Evolutionary conservation across 805 yeast genomes (phyloP).

Genomic region (Suhomyces canberraensis): DNA sequence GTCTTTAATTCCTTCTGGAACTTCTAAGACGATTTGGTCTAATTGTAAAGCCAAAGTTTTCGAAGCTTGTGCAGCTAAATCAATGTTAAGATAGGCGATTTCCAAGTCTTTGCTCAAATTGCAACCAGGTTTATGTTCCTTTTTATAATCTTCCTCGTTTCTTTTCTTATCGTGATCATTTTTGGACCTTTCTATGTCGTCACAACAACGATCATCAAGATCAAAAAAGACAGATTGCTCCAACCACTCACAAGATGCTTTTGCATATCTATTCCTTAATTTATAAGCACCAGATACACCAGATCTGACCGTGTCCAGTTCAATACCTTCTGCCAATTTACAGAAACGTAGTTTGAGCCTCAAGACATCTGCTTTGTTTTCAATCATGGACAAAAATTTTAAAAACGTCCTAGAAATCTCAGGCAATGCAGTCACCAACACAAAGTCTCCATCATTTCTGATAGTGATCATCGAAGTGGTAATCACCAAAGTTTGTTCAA

Average conservation of each 20-base stretch:
- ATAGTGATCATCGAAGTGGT: constrained; percentile 37
- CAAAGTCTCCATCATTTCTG: constrained; percentile 35
- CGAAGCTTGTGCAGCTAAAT: constrained; percentile 63
- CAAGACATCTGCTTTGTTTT: constrained; percentile 26
- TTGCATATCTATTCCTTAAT: constrained; percentile 47
- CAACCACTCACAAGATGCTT: constrained; percentile 50
- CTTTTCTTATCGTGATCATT: not conserved
- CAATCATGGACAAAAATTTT: constrained; percentile 26
- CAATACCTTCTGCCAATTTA: constrained; percentile 34
- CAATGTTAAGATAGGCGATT: constrained; percentile 47
- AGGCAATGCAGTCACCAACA: constrained; percentile 31
- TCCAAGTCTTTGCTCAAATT: constrained; percentile 21
- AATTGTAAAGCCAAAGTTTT: constrained; percentile 55
- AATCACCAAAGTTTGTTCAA: constrained; percentile 50
- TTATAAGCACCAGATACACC: constrained; percentile 45
- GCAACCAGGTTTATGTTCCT: not conserved
- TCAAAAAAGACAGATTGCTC: constrained; percentile 46
- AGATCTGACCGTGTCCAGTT: constrained; percentile 26
- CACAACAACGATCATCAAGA: constrained; percentile 11
- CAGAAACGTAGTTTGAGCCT: constrained; percentile 45
- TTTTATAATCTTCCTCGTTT: not conserved
- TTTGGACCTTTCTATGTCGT: not conserved
- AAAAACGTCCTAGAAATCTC: constrained; percentile 25
- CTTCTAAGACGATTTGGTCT: constrained; percentile 55
- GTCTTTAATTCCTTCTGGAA: constrained; percentile 53